These are phyloP conservation scores for Aleurites moluccanus DNA, from an alignment of 441 rosid genomes.

Conservation along the genomic window DNA sequence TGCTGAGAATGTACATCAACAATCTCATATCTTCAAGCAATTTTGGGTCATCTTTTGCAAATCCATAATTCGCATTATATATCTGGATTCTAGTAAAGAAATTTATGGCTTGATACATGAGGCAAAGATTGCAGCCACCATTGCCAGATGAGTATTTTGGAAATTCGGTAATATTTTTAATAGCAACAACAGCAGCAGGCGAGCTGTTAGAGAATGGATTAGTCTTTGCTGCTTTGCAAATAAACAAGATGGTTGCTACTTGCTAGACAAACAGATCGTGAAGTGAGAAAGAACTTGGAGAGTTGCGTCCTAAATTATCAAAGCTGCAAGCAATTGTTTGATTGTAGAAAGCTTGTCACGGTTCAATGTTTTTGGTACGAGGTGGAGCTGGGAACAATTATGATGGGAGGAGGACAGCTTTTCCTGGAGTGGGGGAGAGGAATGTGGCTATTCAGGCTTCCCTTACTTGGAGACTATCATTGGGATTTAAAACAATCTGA, in stretches of 20 bases:
- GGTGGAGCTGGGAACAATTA: slow-evolving; percentile 11
- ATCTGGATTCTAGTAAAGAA: slow-evolving; percentile 12
- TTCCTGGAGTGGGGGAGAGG: too few relatives aligned
- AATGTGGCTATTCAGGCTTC: too few relatives aligned
- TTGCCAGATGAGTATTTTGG: slow-evolving; percentile 35
- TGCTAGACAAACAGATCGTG: slow-evolving; percentile 11
- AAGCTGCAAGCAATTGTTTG: neutral
- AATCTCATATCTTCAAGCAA: slow-evolving; percentile 40
- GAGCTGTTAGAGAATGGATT: slow-evolving; percentile 28
- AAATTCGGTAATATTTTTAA: slow-evolving; percentile 11
- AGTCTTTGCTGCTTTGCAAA: slow-evolving; percentile 7
- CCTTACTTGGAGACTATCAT: too few relatives aligned
- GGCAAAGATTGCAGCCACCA: slow-evolving; percentile 37
- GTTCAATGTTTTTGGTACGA: slow-evolving; percentile 35
- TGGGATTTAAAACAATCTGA: too few relatives aligned
- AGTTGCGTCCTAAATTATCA: slow-evolving; percentile 12
- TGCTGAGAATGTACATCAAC: neutral
- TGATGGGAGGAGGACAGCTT: too few relatives aligned
- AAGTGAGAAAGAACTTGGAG: neutral
- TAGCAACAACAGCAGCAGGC: neutral
- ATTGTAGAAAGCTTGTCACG: slow-evolving; percentile 30
- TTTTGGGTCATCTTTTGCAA: slow-evolving; percentile 45
- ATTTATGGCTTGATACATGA: neutral
- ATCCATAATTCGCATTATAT: slow-evolving; percentile 14
- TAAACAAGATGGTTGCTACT: slow-evolving; percentile 25